A percentile compares a stretch with the other conserved stretches of the same genome.
Evolutionary conservation across 176 grass and related monocot genomes (phyloP).

Genomic region (Carex parvula): DNA sequence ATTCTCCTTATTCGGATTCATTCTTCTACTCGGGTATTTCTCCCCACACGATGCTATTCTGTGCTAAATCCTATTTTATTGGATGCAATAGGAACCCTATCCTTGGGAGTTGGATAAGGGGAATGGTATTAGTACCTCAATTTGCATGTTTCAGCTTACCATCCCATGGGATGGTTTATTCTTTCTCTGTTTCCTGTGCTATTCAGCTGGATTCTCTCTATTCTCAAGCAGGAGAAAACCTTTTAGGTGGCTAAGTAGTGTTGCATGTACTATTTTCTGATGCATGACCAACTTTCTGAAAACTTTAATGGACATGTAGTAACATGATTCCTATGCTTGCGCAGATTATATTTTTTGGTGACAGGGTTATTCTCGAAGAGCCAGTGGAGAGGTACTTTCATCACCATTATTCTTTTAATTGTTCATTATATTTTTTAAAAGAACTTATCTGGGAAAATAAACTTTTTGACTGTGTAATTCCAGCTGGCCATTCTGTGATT

Average conservation of each 20-base stretch:
- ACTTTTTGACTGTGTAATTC: conserved; percentile 10
- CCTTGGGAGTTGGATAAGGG: conserved; percentile 1
- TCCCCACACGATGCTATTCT: not conserved
- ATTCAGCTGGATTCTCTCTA: conserved; percentile 23
- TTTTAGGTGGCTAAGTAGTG: not conserved
- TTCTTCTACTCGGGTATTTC: not conserved
- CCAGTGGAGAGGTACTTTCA: conserved; percentile 61
- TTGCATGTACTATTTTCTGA: conserved; percentile 23
- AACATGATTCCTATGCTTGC: conserved; percentile 26
- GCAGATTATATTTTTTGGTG: conserved; percentile 89
- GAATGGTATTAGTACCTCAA: not conserved
- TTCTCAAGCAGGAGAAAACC: not conserved
- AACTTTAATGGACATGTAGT: conserved; percentile 11
- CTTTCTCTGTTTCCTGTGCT: not conserved
- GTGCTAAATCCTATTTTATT: conserved; percentile 9
- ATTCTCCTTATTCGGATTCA: not conserved
- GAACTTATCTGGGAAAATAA: conserved; percentile 5
- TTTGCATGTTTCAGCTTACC: conserved; percentile 19
- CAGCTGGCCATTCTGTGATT: conserved; percentile 95
- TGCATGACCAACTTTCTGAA: not conserved
- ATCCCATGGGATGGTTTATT: conserved; percentile 5
- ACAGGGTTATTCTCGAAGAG: conserved; percentile 83
- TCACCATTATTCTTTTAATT: conserved; percentile 11
- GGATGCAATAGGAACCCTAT: conserved; percentile 19
- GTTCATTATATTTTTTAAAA: not conserved